Percentiles rank a stretch among this genome's conserved stretches.
Conservation (phyloP, 2,329 filamentous ascomycete genomes). For the Metarhizium humberi region DNA sequence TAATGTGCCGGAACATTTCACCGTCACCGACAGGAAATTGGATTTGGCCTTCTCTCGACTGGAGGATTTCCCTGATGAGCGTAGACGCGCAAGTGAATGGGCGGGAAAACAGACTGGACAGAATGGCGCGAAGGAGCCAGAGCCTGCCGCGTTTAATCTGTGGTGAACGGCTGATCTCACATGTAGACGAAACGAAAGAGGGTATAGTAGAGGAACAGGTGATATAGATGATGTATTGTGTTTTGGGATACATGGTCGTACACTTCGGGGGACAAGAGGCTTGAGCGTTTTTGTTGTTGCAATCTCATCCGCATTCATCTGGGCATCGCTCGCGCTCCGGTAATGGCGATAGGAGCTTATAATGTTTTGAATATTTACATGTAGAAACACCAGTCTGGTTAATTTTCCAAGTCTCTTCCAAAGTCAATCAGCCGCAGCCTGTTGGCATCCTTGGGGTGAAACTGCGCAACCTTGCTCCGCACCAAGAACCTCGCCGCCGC, state of each 20-base stretch:
- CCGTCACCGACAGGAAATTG: background rate
- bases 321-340: too few relatives aligned
- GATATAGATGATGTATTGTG: background rate
- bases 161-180: background rate
- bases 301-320: too few relatives aligned
- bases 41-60: conserved; percentile 2
- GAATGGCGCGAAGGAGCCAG: background rate
- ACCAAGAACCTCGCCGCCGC: conserved; percentile 56
- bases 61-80: conserved; percentile 2
- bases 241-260: background rate
- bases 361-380: background rate
- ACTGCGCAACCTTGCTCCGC: conserved; percentile 55
- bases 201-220: too few relatives aligned
- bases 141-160: background rate
- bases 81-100: conserved; percentile 1
- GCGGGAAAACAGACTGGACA: background rate
- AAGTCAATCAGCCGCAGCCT: conserved; percentile 53
- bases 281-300: background rate
- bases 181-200: background rate
- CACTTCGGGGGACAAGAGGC: background rate
- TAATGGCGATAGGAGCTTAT: too few relatives aligned
- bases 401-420: conserved; percentile 50
- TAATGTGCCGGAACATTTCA: conserved; percentile 3
- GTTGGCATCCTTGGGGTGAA: conserved; percentile 54
- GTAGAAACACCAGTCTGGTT: conserved; percentile 15